Conservation (phyloP, 306 rosid species). For the Cucurbita ficifolia region DNA sequence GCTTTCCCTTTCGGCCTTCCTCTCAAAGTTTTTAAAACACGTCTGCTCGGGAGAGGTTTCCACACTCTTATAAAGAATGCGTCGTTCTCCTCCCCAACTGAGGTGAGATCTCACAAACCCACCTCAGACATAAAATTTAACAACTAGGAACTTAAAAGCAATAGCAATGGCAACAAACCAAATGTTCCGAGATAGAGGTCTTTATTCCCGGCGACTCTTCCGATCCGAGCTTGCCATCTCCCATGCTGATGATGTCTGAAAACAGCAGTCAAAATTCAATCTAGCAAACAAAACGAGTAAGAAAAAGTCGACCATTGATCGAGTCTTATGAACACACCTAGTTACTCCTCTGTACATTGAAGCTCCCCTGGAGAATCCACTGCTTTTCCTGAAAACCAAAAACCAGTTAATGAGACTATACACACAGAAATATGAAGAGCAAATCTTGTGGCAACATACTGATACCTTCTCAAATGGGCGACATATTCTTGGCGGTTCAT, state of each 20-base stretch:
- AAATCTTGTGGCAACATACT: background rate
- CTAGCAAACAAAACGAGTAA: background rate
- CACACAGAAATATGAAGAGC: background rate
- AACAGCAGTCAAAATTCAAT: background rate
- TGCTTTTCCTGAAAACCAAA: conserved; percentile 66
- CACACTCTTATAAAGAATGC: too few species aligned
- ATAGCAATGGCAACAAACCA: conserved; percentile 30
- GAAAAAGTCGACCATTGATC: background rate
- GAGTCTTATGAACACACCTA: conserved; percentile 29
- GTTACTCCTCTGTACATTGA: conserved; percentile 97
- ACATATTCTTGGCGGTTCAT: conserved; percentile 94
- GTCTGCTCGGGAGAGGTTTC: too few species aligned
- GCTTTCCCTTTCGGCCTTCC: too few species aligned
- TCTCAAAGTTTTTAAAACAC: too few species aligned
- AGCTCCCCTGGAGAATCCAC: conserved; percentile 96
- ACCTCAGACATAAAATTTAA: background rate
- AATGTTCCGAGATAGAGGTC: conserved; percentile 97
- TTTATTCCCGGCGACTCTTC: conserved; percentile 96
- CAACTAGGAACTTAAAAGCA: background rate
- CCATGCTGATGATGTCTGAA: conserved; percentile 96
- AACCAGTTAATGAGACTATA: background rate
- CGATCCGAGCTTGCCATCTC: conserved; percentile 99
- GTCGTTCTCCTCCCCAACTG: too few species aligned
- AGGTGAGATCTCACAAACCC: too few species aligned
- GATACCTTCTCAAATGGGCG: conserved; percentile 84